phyloP scores from a whole-genome alignment of 164 flowering plant species.

The Dillenia turbinata region DNA sequence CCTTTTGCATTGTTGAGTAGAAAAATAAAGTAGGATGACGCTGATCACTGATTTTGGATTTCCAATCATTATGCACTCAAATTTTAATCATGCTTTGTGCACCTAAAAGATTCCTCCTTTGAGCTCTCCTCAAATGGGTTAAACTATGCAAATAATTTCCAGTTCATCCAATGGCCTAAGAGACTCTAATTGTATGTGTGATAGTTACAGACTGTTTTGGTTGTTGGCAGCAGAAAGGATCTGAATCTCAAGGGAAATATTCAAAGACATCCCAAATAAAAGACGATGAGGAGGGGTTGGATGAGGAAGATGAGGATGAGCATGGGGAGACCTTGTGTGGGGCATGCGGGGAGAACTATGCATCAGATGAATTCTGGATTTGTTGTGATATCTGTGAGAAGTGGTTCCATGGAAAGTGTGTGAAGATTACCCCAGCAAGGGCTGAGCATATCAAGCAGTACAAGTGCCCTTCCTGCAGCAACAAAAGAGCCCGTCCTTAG shows the following conservation, averaged over 20 bases:
- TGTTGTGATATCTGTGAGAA: slow-evolving; percentile 82
- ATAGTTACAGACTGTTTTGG: too few relatives aligned
- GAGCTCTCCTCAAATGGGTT: too few relatives aligned
- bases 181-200: neutral
- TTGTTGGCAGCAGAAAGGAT: slow-evolving; percentile 25
- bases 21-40: too few relatives aligned
- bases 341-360: slow-evolving; percentile 74
- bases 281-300: slow-evolving; percentile 60
- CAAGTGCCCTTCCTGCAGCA: slow-evolving; percentile 74
- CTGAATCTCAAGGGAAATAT: slow-evolving; percentile 44
- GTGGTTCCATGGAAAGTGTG: slow-evolving; percentile 94
- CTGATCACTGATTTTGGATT: too few relatives aligned
- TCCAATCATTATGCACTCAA: too few relatives aligned
- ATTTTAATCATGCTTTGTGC: too few relatives aligned
- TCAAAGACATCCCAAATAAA: slow-evolving; percentile 30
- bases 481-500: slow-evolving; percentile 53
- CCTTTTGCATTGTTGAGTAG: too few relatives aligned
- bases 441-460: slow-evolving; percentile 88
- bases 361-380: slow-evolving; percentile 82
- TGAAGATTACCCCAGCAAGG: slow-evolving; percentile 74
- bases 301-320: slow-evolving; percentile 71
- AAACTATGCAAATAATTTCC: neutral
- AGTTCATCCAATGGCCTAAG: neutral
- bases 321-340: slow-evolving; percentile 81
- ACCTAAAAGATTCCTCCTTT: too few relatives aligned